These are phyloP conservation scores for Penicillium freii DNA, from an alignment of 2,329 filamentous ascomycete genomes.

Conservation along the genomic window DNA sequence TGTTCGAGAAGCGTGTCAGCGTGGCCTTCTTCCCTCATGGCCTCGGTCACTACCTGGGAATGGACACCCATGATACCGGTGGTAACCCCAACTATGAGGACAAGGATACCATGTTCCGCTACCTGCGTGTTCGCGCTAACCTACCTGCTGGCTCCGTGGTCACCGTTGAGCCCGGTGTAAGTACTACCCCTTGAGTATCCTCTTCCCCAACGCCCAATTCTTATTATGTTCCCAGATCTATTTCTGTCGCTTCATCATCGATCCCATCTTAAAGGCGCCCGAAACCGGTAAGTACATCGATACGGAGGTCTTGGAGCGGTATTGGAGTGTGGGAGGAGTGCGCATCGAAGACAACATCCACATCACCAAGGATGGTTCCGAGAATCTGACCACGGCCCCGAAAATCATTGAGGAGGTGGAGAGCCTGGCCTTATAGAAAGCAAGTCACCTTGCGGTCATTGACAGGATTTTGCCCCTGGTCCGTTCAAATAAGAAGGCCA, in stretches of 20 bases:
- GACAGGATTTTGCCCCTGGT: no score
- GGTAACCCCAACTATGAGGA: slow-evolving; percentile 77
- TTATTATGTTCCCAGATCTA: slow-evolving; percentile 59
- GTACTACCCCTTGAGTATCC: slow-evolving; percentile 26
- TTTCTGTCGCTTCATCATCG: slow-evolving; percentile 86
- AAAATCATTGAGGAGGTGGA: slow-evolving; percentile 70
- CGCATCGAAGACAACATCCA: slow-evolving; percentile 90
- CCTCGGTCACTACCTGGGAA: slow-evolving; percentile 83
- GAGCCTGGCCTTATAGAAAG: slow-evolving; percentile 33
- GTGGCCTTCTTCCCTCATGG: slow-evolving; percentile 91
- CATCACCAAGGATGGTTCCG: slow-evolving; percentile 72
- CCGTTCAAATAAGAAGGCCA: background rate
- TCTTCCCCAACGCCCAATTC: background rate
- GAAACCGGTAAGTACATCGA: slow-evolving; percentile 76
- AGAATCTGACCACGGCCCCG: slow-evolving; percentile 78
- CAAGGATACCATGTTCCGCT: slow-evolving; percentile 78
- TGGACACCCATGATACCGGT: slow-evolving; percentile 88
- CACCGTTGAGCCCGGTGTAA: slow-evolving; percentile 88
- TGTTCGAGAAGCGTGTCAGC: slow-evolving; percentile 75
- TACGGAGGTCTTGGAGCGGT: slow-evolving; percentile 66
- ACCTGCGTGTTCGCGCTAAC: slow-evolving; percentile 73
- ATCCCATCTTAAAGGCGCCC: slow-evolving; percentile 71
- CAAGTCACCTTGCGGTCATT: background rate
- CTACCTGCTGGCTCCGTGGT: slow-evolving; percentile 79
- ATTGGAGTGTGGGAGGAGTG: slow-evolving; percentile 87